Base-by-base conservation (phyloP, 441 rosid genomes). In the Isatis lusitanica region DNA sequence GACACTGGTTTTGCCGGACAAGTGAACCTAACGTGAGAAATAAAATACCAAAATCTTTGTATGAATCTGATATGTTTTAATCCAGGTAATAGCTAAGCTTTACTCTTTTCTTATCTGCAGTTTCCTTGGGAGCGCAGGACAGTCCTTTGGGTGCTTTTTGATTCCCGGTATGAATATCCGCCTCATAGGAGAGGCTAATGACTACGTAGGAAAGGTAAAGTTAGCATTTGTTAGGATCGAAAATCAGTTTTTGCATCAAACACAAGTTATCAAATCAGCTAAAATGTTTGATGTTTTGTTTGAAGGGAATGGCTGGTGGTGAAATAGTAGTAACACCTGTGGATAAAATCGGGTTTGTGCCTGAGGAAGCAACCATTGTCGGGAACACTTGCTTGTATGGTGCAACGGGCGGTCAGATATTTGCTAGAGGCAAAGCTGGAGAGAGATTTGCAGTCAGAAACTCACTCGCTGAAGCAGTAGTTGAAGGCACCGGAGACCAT, bases 321-420 rank as follows among this genome's bases (percentile, higher is more conserved):
- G 98, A 93, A 81, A 26, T 95, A 83, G 93, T 93, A 10, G 92
- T 95, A 71, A 85, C 87, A 62, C 93, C 98, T 7, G 86, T 83
- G 43, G 94, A 93, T 35, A 70, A 66, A 38, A 81, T 84, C 15
- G 98, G 98, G 12, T 93, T 93, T 84, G 82, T 74, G 71, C 94
- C 96, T 0, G 97, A 95, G 80, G 93, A 91, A 60, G 98, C 97
- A 66, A 73, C 98, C 5, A 95, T 95, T 66, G 98, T 95, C 2
- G 97, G 99, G 53, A 95, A 93, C 51, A 95, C 96, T 66, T 95
- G 99, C 83, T 84, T 95, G 85, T 93, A 95, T 36, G 99, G 97
- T 70, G 96, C 97, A 36, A 95, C 97, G 0, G 99, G 98, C 10
- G 99, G 99, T 71, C 97, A 91, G 74, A 76, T 93, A 69, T 93